Evolutionary conservation across 1,284 basidiomycete species (phyloP).

Genomic region (Puccinia sorghi): DNA sequence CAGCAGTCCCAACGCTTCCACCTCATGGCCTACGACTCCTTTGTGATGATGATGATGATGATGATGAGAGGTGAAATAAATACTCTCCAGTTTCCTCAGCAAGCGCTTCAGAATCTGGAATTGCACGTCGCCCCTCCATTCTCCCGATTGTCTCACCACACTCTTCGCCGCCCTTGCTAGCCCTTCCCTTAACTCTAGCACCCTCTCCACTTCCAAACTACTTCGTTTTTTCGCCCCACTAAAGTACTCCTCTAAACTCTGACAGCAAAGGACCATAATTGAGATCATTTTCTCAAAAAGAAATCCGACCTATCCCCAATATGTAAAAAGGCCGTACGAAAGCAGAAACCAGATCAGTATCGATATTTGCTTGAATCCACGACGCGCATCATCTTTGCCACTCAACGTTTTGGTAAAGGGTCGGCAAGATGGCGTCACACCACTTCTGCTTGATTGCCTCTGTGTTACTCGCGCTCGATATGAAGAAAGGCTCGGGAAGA

Average conservation of each 20-base stretch:
- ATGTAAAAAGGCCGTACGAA: background rate
- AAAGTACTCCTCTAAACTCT: background rate
- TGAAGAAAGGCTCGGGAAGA: background rate
- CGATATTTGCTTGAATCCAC: no score
- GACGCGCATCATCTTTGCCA: background rate
- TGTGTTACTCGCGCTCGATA: background rate
- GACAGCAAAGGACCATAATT: conserved; percentile 9
- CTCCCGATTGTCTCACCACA: background rate
- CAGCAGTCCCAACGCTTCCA: background rate
- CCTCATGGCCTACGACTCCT: background rate
- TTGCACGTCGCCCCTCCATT: conserved; percentile 21
- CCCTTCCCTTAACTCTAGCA: background rate
- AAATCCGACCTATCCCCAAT: background rate
- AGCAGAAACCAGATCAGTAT: background rate
- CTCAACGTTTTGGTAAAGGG: conserved; percentile 32
- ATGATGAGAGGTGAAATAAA: background rate
- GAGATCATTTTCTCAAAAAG: conserved; percentile 4
- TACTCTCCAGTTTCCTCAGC: background rate
- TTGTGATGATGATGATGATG: background rate
- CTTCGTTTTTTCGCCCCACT: background rate
- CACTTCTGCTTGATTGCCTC: background rate
- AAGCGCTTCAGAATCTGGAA: background rate
- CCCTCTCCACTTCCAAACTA: background rate
- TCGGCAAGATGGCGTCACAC: background rate
- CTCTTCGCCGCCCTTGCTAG: background rate